Base-by-base conservation (phyloP, 768 basidiomycete species). In the Pulveroboletus sp. region DNA sequence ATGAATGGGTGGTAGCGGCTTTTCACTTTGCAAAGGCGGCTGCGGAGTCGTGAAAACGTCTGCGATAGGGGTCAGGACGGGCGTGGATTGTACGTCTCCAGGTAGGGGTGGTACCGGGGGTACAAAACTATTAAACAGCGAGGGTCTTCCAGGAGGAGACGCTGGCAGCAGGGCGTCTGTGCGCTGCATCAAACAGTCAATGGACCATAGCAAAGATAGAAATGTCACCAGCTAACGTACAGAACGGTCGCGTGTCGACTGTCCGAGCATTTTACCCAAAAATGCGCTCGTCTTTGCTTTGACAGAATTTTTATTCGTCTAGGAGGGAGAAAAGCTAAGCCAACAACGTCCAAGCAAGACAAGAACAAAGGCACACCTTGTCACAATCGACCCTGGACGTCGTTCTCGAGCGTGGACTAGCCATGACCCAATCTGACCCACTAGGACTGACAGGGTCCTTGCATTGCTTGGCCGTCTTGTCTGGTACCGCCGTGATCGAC, bases 201-300 rank as follows among this genome's bases (percentile, higher is more conserved):
- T 39, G 54, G 33, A 44, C 47, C 42, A 43, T 8, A 30, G 45
- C 48, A 42, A 54, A 49, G 26, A 42, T 2, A 21, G 48, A 47
- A 26, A 50, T 2, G 31, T 17, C 8, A 54, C 21, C 7, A 9
- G 33, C 39, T 43, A 55, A 66, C 77, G 64, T 68, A 89, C 86
- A 47, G 82, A 82, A 68, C 85, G 80, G 64, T 89, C 86, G 43
- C 86, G 76, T 28, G 80, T 75, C 42, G 71, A 74, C 57, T 83
- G 78, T 4, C 87, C 86, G 35, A 85, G 69, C 82, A 92, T 85
- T 68, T 83, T 89, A 3, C 86, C 87, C 55, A 86, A 73, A 63
- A 92, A 83, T 40, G 86, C 86, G 59, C 79, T 86, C n/a, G 87
- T 88, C 65, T 88, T 91, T 33, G 81, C 77, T 54, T 86, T 72